Conservation (phyloP, 192 early-diverging fungal species). For the Coemansia sp. region DNA sequence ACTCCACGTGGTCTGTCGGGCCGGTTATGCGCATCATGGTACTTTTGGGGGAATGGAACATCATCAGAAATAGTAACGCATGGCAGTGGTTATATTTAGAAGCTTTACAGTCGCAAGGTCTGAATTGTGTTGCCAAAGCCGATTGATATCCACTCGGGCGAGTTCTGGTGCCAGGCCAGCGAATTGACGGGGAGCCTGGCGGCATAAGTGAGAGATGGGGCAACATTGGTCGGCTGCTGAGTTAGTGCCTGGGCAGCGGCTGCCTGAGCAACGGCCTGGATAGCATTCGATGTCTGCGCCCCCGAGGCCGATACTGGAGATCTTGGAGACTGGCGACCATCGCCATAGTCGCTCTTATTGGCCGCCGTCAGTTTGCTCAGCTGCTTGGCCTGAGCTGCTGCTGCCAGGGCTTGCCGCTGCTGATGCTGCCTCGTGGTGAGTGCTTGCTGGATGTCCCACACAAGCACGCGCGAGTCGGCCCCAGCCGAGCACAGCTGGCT, state of each 20-base stretch:
- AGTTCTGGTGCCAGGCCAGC: constrained; percentile 77
- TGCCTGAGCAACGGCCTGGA: constrained; percentile 56
- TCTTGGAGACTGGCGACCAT: constrained; percentile 31
- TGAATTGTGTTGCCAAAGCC: constrained; percentile 84
- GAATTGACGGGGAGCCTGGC: constrained; percentile 80
- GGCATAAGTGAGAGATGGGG: constrained; percentile 74
- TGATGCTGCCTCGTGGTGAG: constrained; percentile 52
- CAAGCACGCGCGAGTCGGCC: constrained; percentile 86
- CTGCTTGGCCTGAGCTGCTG: constrained; percentile 51
- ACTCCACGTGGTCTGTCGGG: no score
- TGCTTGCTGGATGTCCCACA: constrained; percentile 82
- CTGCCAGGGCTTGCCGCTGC: constrained; percentile 47
- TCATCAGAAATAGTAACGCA: no score
- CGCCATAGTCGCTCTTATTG: constrained; percentile 20
- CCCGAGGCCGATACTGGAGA: constrained; percentile 37
- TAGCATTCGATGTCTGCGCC: constrained; percentile 34
- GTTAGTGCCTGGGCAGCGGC: constrained; percentile 47
- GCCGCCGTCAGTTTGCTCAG: constrained; percentile 30
- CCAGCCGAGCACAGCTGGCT: constrained; percentile 86
- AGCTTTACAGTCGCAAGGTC: constrained; percentile 71
- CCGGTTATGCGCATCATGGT: no score
- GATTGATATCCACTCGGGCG: constrained; percentile 89
- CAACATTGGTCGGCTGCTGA: constrained; percentile 32
- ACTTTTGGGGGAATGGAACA: no score
- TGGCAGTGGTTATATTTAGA: background rate